Evolutionary conservation across 768 basidiomycete species (phyloP), one percentile per base, ranked within the genome.

Genomic region (Russula vinacea): DNA sequence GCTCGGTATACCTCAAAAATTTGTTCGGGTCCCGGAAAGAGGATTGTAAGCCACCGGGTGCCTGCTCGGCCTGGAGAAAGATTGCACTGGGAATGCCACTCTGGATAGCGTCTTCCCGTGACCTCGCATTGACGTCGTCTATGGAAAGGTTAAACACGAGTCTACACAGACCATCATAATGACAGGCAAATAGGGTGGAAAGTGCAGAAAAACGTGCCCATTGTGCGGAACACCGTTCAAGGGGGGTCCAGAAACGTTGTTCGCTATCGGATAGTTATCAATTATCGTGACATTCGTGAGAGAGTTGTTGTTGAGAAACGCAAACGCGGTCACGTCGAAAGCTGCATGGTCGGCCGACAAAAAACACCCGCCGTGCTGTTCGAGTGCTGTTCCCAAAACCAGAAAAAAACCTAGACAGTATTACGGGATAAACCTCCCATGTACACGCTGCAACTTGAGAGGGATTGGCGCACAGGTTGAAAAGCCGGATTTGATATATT

Each of bases 51-150:
- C 84, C 84, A 24, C 73, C 72, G 9, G 76, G 71, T 17, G 72
- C 65, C 62, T 81, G 78, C 9, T 72, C 67, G 3, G 87, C 86
- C 55, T 76, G 75, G 11, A 78, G 79, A 66, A 84, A 85, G 22
- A 89, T 82, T 5, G 88, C 82, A 9, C 81, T 81, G 17, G 88
- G 79, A 0, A 90, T 71, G n/a, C 81, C 79, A n/a, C 81, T 76
- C 33, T 71, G 74, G 0, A 81, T 81, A 2, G 84, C 75, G 3
- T 68, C 71, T 0, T 83, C 81, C 22, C 87, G 80, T 14, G 84
- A 82, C 54, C 78, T 71, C 39, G 86, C 75, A 68, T 83, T 86
- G 0, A 76, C 64, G 67, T 84, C 74, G 3, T n/a, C n/a, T n/a
- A 71, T 32, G 64, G 56, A 62, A 52, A 2, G 9, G 19, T 60